These are phyloP conservation scores for Orbilia ellipsospora DNA, from an alignment of 2,329 filamentous ascomycete genomes.

Conservation along the genomic window DNA sequence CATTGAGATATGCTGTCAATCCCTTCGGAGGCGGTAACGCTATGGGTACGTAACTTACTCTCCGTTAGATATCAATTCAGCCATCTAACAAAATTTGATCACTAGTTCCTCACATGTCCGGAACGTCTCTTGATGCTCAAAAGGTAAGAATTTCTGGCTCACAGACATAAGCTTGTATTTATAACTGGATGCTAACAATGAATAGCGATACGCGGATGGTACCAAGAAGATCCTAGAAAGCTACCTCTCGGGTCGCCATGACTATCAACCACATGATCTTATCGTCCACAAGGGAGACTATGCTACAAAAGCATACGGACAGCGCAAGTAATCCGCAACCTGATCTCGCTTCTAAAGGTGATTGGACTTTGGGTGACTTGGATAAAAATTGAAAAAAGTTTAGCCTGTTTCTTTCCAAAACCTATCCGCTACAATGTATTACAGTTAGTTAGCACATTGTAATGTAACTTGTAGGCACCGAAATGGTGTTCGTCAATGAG, in stretches of 20 bases:
- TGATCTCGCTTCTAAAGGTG: no score
- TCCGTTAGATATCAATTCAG: neutral
- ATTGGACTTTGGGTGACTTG: neutral
- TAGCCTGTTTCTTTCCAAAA: neutral
- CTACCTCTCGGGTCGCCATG: slow-evolving; percentile 86
- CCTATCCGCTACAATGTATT: slow-evolving; percentile 5
- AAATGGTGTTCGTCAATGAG: neutral
- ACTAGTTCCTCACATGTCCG: slow-evolving; percentile 92
- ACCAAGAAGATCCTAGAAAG: slow-evolving; percentile 89
- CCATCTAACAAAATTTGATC: neutral
- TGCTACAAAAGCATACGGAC: slow-evolving; percentile 91
- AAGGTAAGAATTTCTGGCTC: slow-evolving; percentile 62
- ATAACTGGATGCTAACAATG: neutral
- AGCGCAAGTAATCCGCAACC: slow-evolving; percentile 62
- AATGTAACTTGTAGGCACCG: neutral
- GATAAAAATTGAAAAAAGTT: slow-evolving; percentile 31
- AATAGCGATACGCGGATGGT: slow-evolving; percentile 79
- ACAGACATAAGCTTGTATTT: no score
- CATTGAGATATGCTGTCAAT: slow-evolving; percentile 90
- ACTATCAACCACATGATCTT: slow-evolving; percentile 90
- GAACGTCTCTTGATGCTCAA: slow-evolving; percentile 98
- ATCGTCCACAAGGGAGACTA: slow-evolving; percentile 93
- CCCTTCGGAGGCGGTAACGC: slow-evolving; percentile 97
- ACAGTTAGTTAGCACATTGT: neutral
- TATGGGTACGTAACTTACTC: slow-evolving; percentile 68